Evolutionary conservation across 768 basidiomycete genomes (phyloP), one percentile per base, ranked within the genome.

Genomic region (Guyanaporus albipodus): DNA sequence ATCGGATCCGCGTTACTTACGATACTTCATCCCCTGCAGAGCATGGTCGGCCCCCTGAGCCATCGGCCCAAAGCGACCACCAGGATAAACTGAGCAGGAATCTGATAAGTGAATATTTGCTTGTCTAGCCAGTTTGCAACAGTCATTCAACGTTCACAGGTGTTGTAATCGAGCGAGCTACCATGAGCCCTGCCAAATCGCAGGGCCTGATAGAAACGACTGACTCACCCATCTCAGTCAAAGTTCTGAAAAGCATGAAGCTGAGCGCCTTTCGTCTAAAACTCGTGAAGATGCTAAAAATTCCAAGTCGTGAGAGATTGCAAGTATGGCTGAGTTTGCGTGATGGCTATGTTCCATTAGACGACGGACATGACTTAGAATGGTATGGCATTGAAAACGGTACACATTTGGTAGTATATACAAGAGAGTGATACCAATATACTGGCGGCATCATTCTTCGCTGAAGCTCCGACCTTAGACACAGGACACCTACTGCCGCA

Each of bases 351-450:
- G 67, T 70, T 21, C 70, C 73, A 42, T 65, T 91, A 24, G 68
- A 73, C 23, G 80, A 85, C 40, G 54, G 61, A 11, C 76, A 75
- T 44, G 75, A 80, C 42, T 61, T 90, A 33, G 78, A 73, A 48
- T 89, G 86, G 85, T 77, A 83, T 59, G 87, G 89, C 6, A 59
- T 91, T 29, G 85, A 88, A 47, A 73, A 77, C 8, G 76, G 61
- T 17, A 68, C 71, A 45, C 59, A 68, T 46, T 55, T 78, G 22
- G 50, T 59, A 19, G 54, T 70, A 28, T 53, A 52, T 51, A 56
- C 44, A 55, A 50, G 43, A 49, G 33, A 52, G 46, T 54, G 12
- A 51, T n/a, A 19, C 26, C 22, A 26, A 53, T 29, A 24, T 42
- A 38, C 19, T 36, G 10, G 19, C 24, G n/a, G n/a, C 33, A 33